phyloP scores from a whole-genome alignment of 2,329 filamentous ascomycete genomes.

The Pseudocercospora pini-densiflorae region DNA sequence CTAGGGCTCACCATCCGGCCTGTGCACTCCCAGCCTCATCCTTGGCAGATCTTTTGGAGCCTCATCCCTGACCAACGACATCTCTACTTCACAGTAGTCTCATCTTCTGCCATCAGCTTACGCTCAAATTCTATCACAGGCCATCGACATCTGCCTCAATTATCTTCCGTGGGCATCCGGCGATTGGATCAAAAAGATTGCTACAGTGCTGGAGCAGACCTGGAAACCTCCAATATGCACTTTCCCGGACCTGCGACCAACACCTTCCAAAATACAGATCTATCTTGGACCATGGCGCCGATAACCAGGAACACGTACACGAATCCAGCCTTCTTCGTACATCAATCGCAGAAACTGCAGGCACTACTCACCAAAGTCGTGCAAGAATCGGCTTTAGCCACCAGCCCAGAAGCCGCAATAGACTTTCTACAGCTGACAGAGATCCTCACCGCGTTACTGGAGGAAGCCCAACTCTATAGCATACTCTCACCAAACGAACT shows the following conservation, averaged over 20 bases:
- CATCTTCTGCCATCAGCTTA: neutral
- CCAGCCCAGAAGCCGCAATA: conserved; percentile 18
- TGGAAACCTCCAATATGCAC: neutral
- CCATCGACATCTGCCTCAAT: neutral
- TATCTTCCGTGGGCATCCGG: neutral
- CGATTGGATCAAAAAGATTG: no score
- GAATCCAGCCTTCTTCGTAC: conserved; percentile 3
- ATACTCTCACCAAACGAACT: conserved; percentile 14
- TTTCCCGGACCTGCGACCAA: neutral
- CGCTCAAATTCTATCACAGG: neutral
- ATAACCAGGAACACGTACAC: neutral
- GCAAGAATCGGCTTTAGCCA: conserved; percentile 21
- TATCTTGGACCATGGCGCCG: neutral
- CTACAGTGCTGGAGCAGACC: no score
- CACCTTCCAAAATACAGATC: neutral
- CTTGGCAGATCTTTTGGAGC: neutral
- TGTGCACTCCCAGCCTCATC: neutral
- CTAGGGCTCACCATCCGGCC: neutral
- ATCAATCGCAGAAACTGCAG: conserved; percentile 19
- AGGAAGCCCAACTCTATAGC: conserved; percentile 24
- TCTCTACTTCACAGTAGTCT: neutral
- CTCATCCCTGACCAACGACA: neutral
- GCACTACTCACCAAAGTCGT: conserved; percentile 25
- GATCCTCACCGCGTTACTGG: conserved; percentile 22
- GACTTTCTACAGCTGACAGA: conserved; percentile 28